A percentile compares a stretch with the other conserved stretches of the same genome.
Conservation (phyloP, 2,329 filamentous ascomycete genomes). For the Aspergillus viridinutans region DNA sequence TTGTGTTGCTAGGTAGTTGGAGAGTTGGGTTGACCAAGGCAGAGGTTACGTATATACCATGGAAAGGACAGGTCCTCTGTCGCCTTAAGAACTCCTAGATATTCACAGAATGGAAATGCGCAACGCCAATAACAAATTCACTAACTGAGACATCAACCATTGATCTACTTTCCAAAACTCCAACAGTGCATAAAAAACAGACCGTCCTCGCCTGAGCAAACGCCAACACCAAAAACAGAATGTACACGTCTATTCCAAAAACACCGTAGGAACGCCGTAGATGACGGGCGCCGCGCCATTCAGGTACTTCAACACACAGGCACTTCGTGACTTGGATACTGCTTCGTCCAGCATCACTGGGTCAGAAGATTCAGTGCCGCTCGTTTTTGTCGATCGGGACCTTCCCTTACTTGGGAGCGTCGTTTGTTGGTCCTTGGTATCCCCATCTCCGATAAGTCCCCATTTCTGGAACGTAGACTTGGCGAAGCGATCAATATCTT, state of each 20-base stretch:
- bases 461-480: constrained; percentile 75
- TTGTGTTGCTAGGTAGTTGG: too few relatives aligned
- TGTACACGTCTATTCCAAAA: constrained; percentile 48
- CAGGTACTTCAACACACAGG: constrained; percentile 84
- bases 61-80: too few relatives aligned
- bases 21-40: too few relatives aligned
- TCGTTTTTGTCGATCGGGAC: constrained; percentile 17
- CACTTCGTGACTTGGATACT: constrained; percentile 66
- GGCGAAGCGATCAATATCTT: constrained; percentile 92
- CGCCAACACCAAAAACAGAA: constrained; percentile 3
- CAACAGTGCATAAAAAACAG: background rate
- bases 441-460: constrained; percentile 62
- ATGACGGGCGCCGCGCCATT: constrained; percentile 92
- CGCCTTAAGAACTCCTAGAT: too few relatives aligned
- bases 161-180: background rate
- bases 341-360: constrained; percentile 69
- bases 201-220: background rate
- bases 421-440: background rate
- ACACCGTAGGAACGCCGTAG: constrained; percentile 84
- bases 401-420: constrained; percentile 22
- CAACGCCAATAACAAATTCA: background rate
- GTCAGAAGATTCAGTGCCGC: background rate
- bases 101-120: background rate
- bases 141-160: background rate
- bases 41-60: too few relatives aligned